Evolutionary conservation across 768 basidiomycete species (phyloP), one percentile per base, ranked within the genome.

Genomic region (Lactarius trivialis): DNA sequence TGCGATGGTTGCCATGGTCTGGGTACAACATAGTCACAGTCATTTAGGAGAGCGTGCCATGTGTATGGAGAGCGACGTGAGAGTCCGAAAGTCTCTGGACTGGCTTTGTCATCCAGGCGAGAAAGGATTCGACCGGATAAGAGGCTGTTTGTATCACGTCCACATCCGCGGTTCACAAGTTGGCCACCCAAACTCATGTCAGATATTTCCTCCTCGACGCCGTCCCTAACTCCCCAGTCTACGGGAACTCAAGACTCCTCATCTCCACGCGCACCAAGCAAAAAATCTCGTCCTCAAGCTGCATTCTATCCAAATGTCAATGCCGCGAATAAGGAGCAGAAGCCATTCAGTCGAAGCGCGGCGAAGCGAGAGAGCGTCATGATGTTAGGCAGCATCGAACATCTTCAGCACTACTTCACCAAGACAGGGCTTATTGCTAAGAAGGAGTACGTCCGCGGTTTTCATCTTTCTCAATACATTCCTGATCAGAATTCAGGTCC

Each of bases 331-430:
- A 92, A 90, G 71, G 83, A 82, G 0, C 78, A 83, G 73, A 93
- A 93, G 67, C 89, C 91, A 2, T 95, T 94, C 79, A 90, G 89
- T 68, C 79, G 89, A 65, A 92, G 89, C 63, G 95, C 95, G 0
- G 91, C 92, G 4, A 96, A 94, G 75, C 84, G 95, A 48, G 91
- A 93, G 73, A 93, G 90, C 68, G 94, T 98, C 21, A 89, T 95
- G 85, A 85, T 92, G 0, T 76, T 98, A 19, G 94, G 94, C n/a
- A 93, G 91, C 71, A 98, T 98, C 68, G 90, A 96, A 71, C 91
- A 97, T 72, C 81, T 98, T 45, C 95, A 98, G 74, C 88, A 94
- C 70, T 95, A 94, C 71, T 98, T 95, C 70, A 91, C 90, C 8
- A 93, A 93, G 80, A 85, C 89, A 0, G 91, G 91, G 2, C 81